Percentiles rank a stretch among this genome's conserved stretches.
Conservation (phyloP, 2,329 filamentous ascomycete genomes). For the Calycina marina region DNA sequence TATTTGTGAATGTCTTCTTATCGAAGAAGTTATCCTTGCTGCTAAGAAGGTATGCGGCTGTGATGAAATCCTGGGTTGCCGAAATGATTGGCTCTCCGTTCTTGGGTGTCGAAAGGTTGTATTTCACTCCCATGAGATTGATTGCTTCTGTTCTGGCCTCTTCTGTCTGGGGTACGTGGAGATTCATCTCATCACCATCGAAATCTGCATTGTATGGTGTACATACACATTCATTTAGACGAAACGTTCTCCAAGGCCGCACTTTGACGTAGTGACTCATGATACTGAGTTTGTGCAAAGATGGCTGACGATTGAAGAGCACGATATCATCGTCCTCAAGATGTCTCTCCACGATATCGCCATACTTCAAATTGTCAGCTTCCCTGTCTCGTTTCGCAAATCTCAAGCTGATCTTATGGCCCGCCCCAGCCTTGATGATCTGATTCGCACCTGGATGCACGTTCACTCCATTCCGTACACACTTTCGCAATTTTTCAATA, state of each 20-base stretch:
- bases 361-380: conserved; percentile 62
- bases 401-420: conserved; percentile 60
- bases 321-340: conserved; percentile 92
- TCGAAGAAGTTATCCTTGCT: conserved; percentile 91
- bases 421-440: conserved; percentile 54
- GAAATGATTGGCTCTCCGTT: conserved; percentile 97
- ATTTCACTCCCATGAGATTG: conserved; percentile 93
- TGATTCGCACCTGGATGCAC: conserved; percentile 82
- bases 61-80: conserved; percentile 99
- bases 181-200: conserved; percentile 97
- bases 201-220: conserved; percentile 98
- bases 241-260: conserved; percentile 87
- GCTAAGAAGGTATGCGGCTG: conserved; percentile 78
- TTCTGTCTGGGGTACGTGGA: conserved; percentile 95
- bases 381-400: conserved; percentile 56
- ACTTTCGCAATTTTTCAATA: conserved; percentile 61
- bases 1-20: conserved; percentile 72
- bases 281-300: conserved; percentile 96
- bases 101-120: conserved; percentile 90
- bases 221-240: conserved; percentile 95
- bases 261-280: conserved; percentile 91
- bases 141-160: conserved; percentile 92
- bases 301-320: conserved; percentile 94
- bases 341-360: conserved; percentile 87
- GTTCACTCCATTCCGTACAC: conserved; percentile 60